Percentiles rank a stretch among this genome's conserved stretches.
phyloP scores from a whole-genome alignment of 805 yeast genomes.

The Wilhelminamyces savonicus region DNA sequence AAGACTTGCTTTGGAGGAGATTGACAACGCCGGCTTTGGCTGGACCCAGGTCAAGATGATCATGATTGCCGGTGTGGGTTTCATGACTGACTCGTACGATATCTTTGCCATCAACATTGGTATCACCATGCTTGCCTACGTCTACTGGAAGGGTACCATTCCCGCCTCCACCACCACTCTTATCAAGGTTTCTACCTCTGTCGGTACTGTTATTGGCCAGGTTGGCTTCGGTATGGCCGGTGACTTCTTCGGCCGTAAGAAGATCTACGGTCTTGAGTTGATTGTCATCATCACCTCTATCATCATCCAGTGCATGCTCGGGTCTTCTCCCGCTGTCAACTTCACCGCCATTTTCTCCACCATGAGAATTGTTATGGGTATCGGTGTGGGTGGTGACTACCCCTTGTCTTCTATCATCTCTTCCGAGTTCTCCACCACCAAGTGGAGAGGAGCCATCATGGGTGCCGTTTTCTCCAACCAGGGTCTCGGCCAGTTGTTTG shows the following conservation, averaged over 20 bases:
- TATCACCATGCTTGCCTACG: slow-evolving; percentile 70
- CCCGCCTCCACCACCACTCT: slow-evolving; percentile 73
- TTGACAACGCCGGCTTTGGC: slow-evolving; percentile 72
- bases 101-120: slow-evolving; percentile 86
- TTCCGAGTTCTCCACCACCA: slow-evolving; percentile 87
- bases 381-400: slow-evolving; percentile 97
- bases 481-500: slow-evolving; percentile 91
- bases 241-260: slow-evolving; percentile 80
- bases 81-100: slow-evolving; percentile 89
- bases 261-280: slow-evolving; percentile 80
- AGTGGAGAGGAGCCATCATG: slow-evolving; percentile 98
- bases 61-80: slow-evolving; percentile 81
- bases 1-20: slow-evolving; percentile 77
- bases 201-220: slow-evolving; percentile 92
- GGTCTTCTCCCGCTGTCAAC: slow-evolving; percentile 63
- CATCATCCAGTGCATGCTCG: slow-evolving; percentile 68
- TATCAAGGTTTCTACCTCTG: slow-evolving; percentile 83
- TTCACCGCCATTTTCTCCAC: slow-evolving; percentile 70
- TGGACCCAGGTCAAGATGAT: slow-evolving; percentile 83
- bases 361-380: slow-evolving; percentile 85
- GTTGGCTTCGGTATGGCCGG: slow-evolving; percentile 77
- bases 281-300: slow-evolving; percentile 80
- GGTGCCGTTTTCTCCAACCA: slow-evolving; percentile 95
- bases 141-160: slow-evolving; percentile 58
- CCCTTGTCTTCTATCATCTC: slow-evolving; percentile 91